These are phyloP conservation scores for Pythium rishiriense DNA, from an alignment of 352 stramenopile species.

Conservation along the genomic window DNA sequence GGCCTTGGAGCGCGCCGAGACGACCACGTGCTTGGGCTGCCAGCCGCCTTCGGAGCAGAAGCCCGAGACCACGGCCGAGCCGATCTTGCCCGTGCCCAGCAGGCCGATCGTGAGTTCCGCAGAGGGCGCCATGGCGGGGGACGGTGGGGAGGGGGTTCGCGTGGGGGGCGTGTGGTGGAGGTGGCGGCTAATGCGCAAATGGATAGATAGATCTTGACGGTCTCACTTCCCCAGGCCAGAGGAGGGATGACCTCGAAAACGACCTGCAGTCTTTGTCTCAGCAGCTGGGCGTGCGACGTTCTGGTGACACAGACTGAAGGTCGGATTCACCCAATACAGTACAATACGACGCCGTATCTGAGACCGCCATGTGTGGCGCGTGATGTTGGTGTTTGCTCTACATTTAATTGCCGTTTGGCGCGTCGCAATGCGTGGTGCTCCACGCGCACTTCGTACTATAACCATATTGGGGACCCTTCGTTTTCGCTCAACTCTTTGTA, in stretches of 20 bases:
- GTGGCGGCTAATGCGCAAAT: constrained; percentile 9
- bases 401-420: not conserved
- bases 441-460: not conserved
- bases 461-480: constrained; percentile 8
- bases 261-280: not conserved
- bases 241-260: constrained; percentile 11
- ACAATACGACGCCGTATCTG: too few species aligned
- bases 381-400: not conserved
- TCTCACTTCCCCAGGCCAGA: not conserved
- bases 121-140: constrained; percentile 45
- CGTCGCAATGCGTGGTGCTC: not conserved
- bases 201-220: not conserved
- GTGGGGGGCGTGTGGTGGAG: not conserved
- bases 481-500: not conserved
- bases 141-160: not conserved
- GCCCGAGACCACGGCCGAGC: constrained; percentile 76
- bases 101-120: constrained; percentile 68
- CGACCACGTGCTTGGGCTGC: constrained; percentile 70
- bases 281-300: constrained; percentile 4
- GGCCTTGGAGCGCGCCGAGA: constrained; percentile 69
- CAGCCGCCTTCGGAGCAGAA: constrained; percentile 81
- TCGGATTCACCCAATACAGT: not conserved
- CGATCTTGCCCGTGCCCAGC: constrained; percentile 86
- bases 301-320: not conserved
- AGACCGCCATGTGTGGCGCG: too few species aligned